Evolutionary conservation across 768 basidiomycete genomes (phyloP).

Genomic region (Hygrophorus russula): DNA sequence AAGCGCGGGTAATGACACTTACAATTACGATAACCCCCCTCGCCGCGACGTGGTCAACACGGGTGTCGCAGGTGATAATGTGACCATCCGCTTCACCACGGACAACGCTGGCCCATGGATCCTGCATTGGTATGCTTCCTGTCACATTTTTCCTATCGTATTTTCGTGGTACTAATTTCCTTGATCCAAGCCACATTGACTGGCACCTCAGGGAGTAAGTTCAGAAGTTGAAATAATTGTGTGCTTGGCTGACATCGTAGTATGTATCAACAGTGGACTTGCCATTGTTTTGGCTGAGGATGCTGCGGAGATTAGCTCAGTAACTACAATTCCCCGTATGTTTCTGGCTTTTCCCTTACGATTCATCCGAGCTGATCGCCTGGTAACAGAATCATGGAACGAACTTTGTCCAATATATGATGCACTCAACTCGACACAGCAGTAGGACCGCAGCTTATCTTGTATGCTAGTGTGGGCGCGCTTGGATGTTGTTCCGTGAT

Average conservation of each 20-base stretch:
- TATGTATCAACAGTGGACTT: conserved; percentile 9
- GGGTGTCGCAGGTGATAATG: conserved; percentile 17
- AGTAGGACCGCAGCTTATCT: not conserved
- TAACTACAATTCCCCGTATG: conserved; percentile 5
- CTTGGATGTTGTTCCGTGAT: too few relatives aligned
- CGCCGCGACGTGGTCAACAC: conserved; percentile 37
- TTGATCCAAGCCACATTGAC: conserved; percentile 33
- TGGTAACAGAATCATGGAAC: conserved; percentile 11
- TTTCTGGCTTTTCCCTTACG: not conserved
- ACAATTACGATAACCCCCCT: conserved; percentile 42
- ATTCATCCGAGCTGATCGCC: not conserved
- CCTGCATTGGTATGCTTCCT: conserved; percentile 29
- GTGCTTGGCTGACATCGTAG: not conserved
- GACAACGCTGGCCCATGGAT: conserved; percentile 44
- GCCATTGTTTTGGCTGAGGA: conserved; percentile 19
- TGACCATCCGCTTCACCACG: conserved; percentile 38
- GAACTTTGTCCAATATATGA: conserved; percentile 20
- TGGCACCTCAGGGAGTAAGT: conserved; percentile 35
- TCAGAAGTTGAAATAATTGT: not conserved
- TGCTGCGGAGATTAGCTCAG: conserved; percentile 2
- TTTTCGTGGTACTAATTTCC: not conserved
- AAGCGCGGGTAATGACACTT: conserved; percentile 23
- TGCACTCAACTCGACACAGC: not conserved
- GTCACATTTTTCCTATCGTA: too few relatives aligned
- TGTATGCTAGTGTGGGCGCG: too few relatives aligned